Percentiles rank a stretch among this genome's conserved stretches.
These are phyloP conservation scores for Sergeia podlipaevii DNA, from an alignment of 208 protist species.

Conservation along the genomic window DNA sequence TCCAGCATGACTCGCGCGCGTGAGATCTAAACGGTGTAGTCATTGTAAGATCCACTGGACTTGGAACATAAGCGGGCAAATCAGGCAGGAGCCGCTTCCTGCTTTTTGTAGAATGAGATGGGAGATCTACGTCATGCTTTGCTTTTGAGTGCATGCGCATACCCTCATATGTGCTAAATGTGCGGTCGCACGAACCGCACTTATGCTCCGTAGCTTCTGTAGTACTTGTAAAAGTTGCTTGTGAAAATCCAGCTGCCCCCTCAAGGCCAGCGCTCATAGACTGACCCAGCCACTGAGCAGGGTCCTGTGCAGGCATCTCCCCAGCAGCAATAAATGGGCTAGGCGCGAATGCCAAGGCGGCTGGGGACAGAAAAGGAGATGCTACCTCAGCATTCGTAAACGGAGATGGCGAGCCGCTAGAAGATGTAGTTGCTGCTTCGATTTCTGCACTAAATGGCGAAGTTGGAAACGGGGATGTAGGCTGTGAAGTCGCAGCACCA, in stretches of 20 bases:
- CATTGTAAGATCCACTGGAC: constrained; percentile 81
- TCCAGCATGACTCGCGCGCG: constrained; percentile 29
- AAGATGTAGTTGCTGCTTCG: too few relatives aligned
- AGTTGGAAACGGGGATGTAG: constrained; percentile 5
- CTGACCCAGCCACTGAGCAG: not conserved
- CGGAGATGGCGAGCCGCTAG: constrained; percentile 20
- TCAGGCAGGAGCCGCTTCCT: constrained; percentile 22
- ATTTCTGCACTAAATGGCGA: too few relatives aligned
- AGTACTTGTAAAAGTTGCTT: constrained; percentile 10
- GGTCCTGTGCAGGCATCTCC: not conserved
- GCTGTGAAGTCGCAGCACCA: not conserved
- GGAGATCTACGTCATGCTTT: constrained; percentile 68
- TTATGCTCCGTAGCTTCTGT: constrained; percentile 23
- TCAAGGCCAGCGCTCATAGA: constrained; percentile 1
- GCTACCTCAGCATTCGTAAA: constrained; percentile 24
- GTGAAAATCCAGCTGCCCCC: not conserved
- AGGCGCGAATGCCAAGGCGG: constrained; percentile 36
- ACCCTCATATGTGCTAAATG: constrained; percentile 55
- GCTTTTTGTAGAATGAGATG: constrained; percentile 9
- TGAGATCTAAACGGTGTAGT: constrained; percentile 70
- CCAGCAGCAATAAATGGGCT: not conserved
- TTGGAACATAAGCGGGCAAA: constrained; percentile 84
- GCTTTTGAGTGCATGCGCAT: constrained; percentile 79
- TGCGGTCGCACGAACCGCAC: constrained; percentile 57
- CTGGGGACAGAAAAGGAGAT: constrained; percentile 32